Conservation (phyloP, 148 eudicot genomes). For the Rhododendron griersonianum region DNA sequence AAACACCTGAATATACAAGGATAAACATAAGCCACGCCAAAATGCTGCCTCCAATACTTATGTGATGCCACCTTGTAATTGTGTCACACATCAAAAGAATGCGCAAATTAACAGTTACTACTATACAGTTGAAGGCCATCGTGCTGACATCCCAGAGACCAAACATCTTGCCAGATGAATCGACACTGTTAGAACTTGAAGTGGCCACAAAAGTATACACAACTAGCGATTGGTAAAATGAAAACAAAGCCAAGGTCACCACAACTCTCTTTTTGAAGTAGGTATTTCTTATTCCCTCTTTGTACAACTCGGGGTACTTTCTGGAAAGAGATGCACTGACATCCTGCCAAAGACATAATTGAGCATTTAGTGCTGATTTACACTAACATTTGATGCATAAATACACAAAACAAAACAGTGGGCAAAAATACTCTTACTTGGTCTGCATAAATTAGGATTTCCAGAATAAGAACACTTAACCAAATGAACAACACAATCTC, state of each 20-base stretch:
- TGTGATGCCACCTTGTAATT: slow-evolving; percentile 87
- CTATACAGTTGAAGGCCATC: slow-evolving; percentile 79
- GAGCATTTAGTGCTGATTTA: neutral
- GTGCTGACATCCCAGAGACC: slow-evolving; percentile 98
- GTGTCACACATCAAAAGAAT: slow-evolving; percentile 86
- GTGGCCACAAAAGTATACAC: slow-evolving; percentile 59
- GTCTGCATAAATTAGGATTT: neutral
- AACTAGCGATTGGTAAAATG: slow-evolving; percentile 77
- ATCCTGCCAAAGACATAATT: slow-evolving; percentile 46
- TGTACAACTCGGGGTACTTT: slow-evolving; percentile 84
- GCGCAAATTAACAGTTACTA: slow-evolving; percentile 85
- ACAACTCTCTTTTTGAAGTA: slow-evolving; percentile 83
- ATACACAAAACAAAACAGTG: neutral
- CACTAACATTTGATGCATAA: neutral
- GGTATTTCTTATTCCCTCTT: slow-evolving; percentile 75
- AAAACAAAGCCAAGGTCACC: slow-evolving; percentile 62
- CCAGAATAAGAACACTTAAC: neutral
- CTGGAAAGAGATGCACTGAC: slow-evolving; percentile 86
- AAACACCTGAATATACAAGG: slow-evolving; percentile 69
- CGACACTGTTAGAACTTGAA: slow-evolving; percentile 57
- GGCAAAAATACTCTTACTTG: neutral
- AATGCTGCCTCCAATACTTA: slow-evolving; percentile 92
- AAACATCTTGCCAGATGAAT: slow-evolving; percentile 78
- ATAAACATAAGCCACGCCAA: slow-evolving; percentile 72
- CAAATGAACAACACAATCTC: neutral